A percentile compares a stretch with the other conserved stretches of the same genome.
phyloP scores from a whole-genome alignment of 176 grass and related monocot species.

The Oryza glumipatula region DNA sequence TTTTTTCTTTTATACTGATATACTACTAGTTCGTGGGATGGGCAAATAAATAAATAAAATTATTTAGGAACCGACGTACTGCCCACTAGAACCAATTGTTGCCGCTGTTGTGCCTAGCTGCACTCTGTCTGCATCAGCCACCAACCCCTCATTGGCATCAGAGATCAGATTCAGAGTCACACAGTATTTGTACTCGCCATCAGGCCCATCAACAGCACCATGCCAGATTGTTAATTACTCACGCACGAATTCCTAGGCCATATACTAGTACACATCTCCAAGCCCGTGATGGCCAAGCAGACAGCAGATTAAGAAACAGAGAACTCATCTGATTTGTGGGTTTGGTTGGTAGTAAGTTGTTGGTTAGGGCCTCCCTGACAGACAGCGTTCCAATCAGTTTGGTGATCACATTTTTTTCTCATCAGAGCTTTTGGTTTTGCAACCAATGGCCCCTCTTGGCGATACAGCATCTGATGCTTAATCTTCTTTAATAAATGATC shows the following conservation, averaged over 20 bases:
- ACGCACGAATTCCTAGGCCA: constrained; percentile 13
- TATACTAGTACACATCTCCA: background rate
- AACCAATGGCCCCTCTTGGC: background rate
- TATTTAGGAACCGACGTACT: no score
- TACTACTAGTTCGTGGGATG: no score
- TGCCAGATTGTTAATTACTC: background rate
- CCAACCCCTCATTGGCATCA: constrained; percentile 26
- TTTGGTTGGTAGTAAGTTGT: constrained; percentile 10
- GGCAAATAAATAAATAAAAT: no score
- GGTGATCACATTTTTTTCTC: background rate
- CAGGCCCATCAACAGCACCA: background rate
- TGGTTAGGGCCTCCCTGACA: background rate
- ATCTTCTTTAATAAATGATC: background rate
- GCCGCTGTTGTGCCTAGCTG: background rate
- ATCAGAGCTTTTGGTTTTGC: background rate
- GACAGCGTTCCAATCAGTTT: background rate
- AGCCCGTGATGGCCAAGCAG: background rate
- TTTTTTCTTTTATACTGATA: no score
- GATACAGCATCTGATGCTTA: background rate
- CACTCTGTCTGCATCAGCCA: constrained; percentile 51
- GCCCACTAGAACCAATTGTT: background rate
- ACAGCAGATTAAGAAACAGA: background rate
- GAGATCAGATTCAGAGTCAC: constrained; percentile 48
- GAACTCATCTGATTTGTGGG: constrained; percentile 7
- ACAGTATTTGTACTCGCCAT: background rate